Evolutionary conservation across 108 stramenopile species (phyloP).

Genomic region (Asterionellopsis glacialis): DNA sequence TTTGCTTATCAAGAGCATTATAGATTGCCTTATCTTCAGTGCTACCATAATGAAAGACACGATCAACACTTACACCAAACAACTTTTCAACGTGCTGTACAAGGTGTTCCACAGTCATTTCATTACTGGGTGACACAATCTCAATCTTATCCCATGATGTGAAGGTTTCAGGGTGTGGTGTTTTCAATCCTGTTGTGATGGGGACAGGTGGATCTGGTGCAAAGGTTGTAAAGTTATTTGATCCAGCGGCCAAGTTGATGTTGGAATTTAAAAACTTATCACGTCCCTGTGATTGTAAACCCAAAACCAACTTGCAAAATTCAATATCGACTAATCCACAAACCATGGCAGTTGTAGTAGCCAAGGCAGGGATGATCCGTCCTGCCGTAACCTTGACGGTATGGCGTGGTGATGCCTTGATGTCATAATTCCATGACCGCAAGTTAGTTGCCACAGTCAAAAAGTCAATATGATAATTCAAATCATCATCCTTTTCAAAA

Average conservation of each 20-base stretch:
- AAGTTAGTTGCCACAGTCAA: constrained; percentile 72
- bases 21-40: constrained; percentile 38
- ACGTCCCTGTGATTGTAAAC: constrained; percentile 45
- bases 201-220: constrained; percentile 46
- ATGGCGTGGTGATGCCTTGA: constrained; percentile 75
- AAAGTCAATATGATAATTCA: constrained; percentile 72
- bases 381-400: constrained; percentile 75
- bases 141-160: constrained; percentile 56
- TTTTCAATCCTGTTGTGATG: constrained; percentile 29
- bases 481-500: constrained; percentile 77
- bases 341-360: constrained; percentile 86
- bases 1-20: constrained; percentile 42
- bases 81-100: constrained; percentile 34
- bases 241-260: constrained; percentile 52
- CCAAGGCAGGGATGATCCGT: constrained; percentile 77
- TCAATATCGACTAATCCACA: constrained; percentile 81
- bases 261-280: constrained; percentile 55
- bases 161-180: constrained; percentile 39
- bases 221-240: constrained; percentile 51
- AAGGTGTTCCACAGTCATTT: constrained; percentile 44
- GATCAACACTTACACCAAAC: constrained; percentile 43
- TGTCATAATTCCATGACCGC: constrained; percentile 74
- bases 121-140: constrained; percentile 26
- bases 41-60: constrained; percentile 40
- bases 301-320: constrained; percentile 64